phyloP scores from a whole-genome alignment of 495 filamentous ascomycete species.

The Melanomma pulvis-pyrius region DNA sequence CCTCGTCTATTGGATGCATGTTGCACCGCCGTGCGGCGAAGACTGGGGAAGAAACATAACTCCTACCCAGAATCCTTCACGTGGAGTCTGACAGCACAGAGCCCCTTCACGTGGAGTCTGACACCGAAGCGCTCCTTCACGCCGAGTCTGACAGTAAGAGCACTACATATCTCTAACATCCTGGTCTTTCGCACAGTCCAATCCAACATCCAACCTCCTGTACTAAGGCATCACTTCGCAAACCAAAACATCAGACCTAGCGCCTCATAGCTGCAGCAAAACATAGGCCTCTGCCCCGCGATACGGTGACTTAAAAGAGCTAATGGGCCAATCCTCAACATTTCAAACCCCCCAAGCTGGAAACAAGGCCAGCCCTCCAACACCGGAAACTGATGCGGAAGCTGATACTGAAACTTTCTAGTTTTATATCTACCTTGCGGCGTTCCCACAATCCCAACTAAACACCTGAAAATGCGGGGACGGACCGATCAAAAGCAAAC shows the following conservation, averaged over 20 bases:
- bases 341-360: not conserved
- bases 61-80: not conserved
- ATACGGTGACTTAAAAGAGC: too few relatives aligned
- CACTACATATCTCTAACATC: not conserved
- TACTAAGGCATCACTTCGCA: not conserved
- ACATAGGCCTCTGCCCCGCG: too few relatives aligned
- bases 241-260: not conserved
- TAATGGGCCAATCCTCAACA: not conserved
- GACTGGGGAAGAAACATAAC: slow-evolving; percentile 3
- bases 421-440: not conserved
- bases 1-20: not conserved
- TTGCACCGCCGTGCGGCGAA: not conserved
- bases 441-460: not conserved
- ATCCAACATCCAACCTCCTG: not conserved
- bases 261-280: not conserved
- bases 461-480: not conserved
- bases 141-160: not conserved
- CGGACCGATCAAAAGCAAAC: not conserved
- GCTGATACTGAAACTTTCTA: not conserved
- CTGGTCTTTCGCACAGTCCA: not conserved
- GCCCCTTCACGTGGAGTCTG: slow-evolving; percentile 8
- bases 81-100: not conserved
- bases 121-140: not conserved
- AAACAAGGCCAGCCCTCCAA: not conserved
- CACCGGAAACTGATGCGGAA: not conserved